Evolutionary conservation across 352 stramenopile species (phyloP), one percentile per base, ranked within the genome.

Genomic region (Globisporangium radiosum): DNA sequence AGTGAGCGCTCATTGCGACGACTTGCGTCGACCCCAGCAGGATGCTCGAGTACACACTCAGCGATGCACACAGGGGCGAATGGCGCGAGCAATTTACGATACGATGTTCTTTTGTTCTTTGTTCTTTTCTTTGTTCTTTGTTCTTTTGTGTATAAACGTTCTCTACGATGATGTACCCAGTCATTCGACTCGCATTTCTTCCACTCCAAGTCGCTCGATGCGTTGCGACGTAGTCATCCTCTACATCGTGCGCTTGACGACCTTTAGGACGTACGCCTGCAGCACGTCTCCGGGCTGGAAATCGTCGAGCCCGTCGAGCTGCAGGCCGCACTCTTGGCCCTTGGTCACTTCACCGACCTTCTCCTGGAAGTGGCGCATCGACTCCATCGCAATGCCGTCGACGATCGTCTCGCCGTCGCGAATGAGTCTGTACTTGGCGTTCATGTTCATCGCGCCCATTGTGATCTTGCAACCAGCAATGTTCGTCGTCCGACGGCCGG

Each of bases 321-420:
- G 90, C 63, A 99, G 95, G 57, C 97, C 97, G 69, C 97, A 99
- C 71, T 99, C 97, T 63, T 98, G 90, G 54, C 97, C 97, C 67
- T 96, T 90, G 52, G 74, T 85, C 13, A 98, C 89, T 65, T 96
- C 78, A 17, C 89, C 77, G 3, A 97, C 92, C 66, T 97, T 94
- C 48, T 96, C 87, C 68, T 97, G 94, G 69, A 97, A 96, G 64
- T 95, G 84, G 25, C 77, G 79, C 75, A 97, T 93, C 43, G 88
- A 88, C 66, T 84, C 72, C 72, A 92, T 88, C 52, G 72, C 70
- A 56, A 94, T 76, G 60, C 93, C 94, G 51, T 96, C 87, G 47
- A 67, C 69, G 17, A 98, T 80, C 51, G 83, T 91, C 69, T 97
- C 91, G 60, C 96, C 96, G 47, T 98, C 88, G 39, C 96, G 95